phyloP scores from a whole-genome alignment of 495 filamentous ascomycete genomes.

The Aspergillus incahuasiensis region DNA sequence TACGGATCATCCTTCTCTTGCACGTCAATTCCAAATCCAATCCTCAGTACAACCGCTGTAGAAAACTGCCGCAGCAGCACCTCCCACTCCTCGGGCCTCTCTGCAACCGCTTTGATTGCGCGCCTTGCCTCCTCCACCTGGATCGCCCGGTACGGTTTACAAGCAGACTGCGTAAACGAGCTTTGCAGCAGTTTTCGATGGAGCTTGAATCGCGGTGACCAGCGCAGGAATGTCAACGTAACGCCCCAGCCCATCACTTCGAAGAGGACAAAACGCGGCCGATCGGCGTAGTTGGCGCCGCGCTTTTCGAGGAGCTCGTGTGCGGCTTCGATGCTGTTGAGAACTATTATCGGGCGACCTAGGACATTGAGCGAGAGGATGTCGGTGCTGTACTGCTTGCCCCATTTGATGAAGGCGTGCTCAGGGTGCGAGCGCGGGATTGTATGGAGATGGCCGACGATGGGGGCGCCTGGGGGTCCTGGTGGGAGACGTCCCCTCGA shows the following conservation, averaged over 20 bases:
- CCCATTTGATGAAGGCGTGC: constrained; percentile 17
- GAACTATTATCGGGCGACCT: constrained; percentile 21
- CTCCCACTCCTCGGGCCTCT: constrained; percentile 14
- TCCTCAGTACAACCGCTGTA: constrained; percentile 30
- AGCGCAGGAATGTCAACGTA: constrained; percentile 42
- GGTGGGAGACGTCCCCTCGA: constrained; percentile 1
- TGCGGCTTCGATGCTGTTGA: constrained; percentile 18
- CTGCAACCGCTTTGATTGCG: constrained; percentile 10
- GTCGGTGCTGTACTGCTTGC: constrained; percentile 19
- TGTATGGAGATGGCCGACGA: constrained; percentile 23
- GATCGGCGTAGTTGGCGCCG: constrained; percentile 18
- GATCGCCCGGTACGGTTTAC: constrained; percentile 13
- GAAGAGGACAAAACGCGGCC: constrained; percentile 37
- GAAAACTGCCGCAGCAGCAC: constrained; percentile 13
- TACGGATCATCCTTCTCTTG: constrained; percentile 37
- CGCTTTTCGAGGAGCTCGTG: constrained; percentile 22
- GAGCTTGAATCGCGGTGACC: constrained; percentile 40
- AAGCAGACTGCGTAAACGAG: constrained; percentile 19
- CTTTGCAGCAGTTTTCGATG: constrained; percentile 42
- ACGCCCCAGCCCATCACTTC: constrained; percentile 29
- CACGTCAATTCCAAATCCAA: constrained; percentile 43
- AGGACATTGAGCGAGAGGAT: constrained; percentile 15
- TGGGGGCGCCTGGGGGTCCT: constrained; percentile 9
- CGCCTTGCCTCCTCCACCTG: constrained; percentile 17
- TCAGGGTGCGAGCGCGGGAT: constrained; percentile 19